Base-by-base conservation (phyloP, 768 basidiomycete genomes). In the Mycena vulgaris region DNA sequence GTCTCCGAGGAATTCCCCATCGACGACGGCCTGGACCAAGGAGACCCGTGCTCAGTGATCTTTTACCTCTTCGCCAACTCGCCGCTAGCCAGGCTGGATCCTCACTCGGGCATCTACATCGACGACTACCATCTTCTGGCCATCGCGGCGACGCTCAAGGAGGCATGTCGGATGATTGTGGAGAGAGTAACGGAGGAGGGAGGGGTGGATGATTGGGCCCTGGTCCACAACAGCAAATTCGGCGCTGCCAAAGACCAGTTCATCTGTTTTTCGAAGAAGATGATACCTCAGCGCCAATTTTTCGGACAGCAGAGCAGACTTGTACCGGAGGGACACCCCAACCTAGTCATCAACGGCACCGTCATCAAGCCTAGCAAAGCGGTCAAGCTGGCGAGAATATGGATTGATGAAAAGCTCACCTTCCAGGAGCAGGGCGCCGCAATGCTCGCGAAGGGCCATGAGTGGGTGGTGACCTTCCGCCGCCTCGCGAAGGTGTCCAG, bases 21-120 rank as follows among this genome's bases (percentile, higher is more conserved):
- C 17, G 1, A 25, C 1, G 49, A 62, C 27, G 61, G 61, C 5
- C 35, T 62, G 3, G 61, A 63, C n/a, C 62, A 63, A 19, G 62
- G 62, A 5, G 62, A 63, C 37, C 62, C 51, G 1, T 35, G 27
- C 14, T 63, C 62, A 0, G 62, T 63, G 5, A 63, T 42, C 27
- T 31, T 37, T 28, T 63, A 63, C 21, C 37, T 40, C 2, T 63
- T 63, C 27, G 37, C 27, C 62, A 63, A 63, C 51, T 25, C 62
- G 2, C 62, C 62, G 4, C 33, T 63, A 0, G 62, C 51, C 1
- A 27, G 49, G 0, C 11, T 63, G 10, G 25, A 63, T 27, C 4
- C 1, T 0, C 2, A 51, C 25, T 51, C 61, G 2, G 61, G 48
- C 16, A 51, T 62, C 17, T 62, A 62, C 19, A 62, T 62, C 31